Evolutionary conservation across 371 early-diverging fungal species (phyloP).

Genomic region (Mortierella sp.): DNA sequence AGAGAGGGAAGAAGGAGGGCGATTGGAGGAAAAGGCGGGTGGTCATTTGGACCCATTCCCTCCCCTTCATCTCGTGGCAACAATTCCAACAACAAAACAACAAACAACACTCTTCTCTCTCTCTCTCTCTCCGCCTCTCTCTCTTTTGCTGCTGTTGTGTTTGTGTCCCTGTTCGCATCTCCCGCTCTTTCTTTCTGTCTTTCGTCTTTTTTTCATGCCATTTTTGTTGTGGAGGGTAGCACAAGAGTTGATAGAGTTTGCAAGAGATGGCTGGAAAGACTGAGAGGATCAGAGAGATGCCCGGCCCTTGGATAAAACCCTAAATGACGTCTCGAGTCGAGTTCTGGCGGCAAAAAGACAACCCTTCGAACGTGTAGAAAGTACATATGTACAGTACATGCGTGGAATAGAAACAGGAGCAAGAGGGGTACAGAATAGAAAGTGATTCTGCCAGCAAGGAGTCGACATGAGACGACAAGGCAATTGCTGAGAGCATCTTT

Average conservation of each 20-base stretch:
- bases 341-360: constrained; percentile 2
- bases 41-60: not conserved
- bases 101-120: too few relatives aligned
- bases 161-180: not conserved
- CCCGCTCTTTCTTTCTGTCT: not conserved
- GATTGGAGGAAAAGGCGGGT: not conserved
- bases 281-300: too few relatives aligned
- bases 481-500: not conserved
- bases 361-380: not conserved
- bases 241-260: constrained; percentile 8
- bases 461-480: not conserved
- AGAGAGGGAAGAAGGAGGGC: not conserved
- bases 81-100: not conserved
- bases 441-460: not conserved
- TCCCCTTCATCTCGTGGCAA: not conserved
- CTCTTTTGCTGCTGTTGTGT: not conserved
- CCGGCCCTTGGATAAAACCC: not conserved
- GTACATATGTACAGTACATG: not conserved
- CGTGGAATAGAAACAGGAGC: not conserved
- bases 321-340: not conserved
- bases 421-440: not conserved
- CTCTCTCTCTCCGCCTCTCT: not conserved
- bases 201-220: too few relatives aligned
- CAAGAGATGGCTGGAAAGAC: not conserved
- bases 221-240: not conserved